Percentiles rank a stretch among this genome's conserved stretches.
Conservation (phyloP, 2,329 filamentous ascomycete genomes). For the Teratosphaeria epicoccoides region DNA sequence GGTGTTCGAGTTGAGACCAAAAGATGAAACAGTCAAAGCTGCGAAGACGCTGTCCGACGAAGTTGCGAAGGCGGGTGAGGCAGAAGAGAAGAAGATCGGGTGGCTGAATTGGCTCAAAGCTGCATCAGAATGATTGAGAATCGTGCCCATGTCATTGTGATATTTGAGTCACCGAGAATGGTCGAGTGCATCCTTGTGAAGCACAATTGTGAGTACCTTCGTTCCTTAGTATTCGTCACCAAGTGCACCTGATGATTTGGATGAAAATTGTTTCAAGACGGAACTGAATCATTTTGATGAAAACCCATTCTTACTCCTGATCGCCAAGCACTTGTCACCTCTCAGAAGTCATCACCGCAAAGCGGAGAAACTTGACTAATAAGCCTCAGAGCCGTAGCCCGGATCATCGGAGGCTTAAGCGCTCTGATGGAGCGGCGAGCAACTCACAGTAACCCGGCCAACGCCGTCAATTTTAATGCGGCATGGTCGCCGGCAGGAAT, state of each 20-base stretch:
- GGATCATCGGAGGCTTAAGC: not conserved
- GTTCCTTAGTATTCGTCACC: not conserved
- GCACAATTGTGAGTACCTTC: not conserved
- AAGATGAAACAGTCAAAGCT: slow-evolving; percentile 1
- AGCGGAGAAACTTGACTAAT: not conserved
- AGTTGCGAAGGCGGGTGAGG: too few species aligned
- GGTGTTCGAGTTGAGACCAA: slow-evolving; percentile 38
- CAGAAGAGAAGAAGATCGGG: not conserved
- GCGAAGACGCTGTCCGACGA: too few species aligned
- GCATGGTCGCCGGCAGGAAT: not conserved
- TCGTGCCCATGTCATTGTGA: not conserved
- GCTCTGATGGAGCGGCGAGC: not conserved
- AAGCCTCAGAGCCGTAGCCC: not conserved
- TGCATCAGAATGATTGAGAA: not conserved
- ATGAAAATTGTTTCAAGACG: slow-evolving; percentile 26
- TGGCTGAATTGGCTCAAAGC: not conserved
- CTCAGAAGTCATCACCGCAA: not conserved
- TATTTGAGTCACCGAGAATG: not conserved
- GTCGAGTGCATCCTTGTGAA: not conserved
- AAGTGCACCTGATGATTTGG: slow-evolving; percentile 16
- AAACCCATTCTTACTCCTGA: slow-evolving; percentile 1
- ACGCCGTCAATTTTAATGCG: not conserved
- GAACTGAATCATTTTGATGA: slow-evolving; percentile 15
- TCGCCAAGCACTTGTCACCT: not conserved
- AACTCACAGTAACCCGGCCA: not conserved